phyloP scores from a whole-genome alignment of 768 basidiomycete genomes.

The Rhodosporidiobolus sp. region DNA sequence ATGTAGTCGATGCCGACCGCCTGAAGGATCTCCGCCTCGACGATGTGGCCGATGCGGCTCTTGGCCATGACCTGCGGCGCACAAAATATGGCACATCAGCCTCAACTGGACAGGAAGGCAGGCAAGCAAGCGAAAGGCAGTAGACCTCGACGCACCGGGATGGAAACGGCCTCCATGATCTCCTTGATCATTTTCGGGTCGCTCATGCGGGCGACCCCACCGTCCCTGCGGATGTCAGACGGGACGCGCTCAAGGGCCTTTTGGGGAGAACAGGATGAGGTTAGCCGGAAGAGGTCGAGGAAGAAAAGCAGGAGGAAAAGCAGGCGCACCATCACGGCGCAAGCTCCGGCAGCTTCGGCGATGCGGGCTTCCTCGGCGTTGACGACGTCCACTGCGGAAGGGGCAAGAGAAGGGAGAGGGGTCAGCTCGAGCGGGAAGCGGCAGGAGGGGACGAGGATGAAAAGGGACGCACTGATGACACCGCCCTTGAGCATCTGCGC shows the following conservation, averaged over 20 bases:
- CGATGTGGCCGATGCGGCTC: conserved; percentile 87
- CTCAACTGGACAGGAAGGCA: too few relatives aligned
- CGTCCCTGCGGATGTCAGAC: conserved; percentile 84
- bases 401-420: too few relatives aligned
- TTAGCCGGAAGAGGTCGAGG: neutral
- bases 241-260: conserved; percentile 83
- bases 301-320: neutral
- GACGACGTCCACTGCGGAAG: conserved; percentile 77
- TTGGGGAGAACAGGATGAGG: neutral
- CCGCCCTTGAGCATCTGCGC: conserved; percentile 97
- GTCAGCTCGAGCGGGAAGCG: neutral
- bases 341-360: conserved; percentile 94
- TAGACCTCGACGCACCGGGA: conserved; percentile 49
- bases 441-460: neutral
- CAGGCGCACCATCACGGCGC: conserved; percentile 75
- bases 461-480: conserved; percentile 56
- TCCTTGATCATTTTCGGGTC: conserved; percentile 89
- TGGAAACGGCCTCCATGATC: conserved; percentile 89
- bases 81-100: fast-evolving
- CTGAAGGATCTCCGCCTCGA: conserved; percentile 87
- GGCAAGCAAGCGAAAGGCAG: too few relatives aligned
- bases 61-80: conserved; percentile 70
- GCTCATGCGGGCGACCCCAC: conserved; percentile 89
- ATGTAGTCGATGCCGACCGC: conserved; percentile 93
- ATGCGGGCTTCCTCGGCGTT: conserved; percentile 80